A percentile compares a stretch with the other conserved stretches of the same genome.
Conservation (phyloP, 202 grass and related monocot genomes). For the Eragrostis tef region DNA sequence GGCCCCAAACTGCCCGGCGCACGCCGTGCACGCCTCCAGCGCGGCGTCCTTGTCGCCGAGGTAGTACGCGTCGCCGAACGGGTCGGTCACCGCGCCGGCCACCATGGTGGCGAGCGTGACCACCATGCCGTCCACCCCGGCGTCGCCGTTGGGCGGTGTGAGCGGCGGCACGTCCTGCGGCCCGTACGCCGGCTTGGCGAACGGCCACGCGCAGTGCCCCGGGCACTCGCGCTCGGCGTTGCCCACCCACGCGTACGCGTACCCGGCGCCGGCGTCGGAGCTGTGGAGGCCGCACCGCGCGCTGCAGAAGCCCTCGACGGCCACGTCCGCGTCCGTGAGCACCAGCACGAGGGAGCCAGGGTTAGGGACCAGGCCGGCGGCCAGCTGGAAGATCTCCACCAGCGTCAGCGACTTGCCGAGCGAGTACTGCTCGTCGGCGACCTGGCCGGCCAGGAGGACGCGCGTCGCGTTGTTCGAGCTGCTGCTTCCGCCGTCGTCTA, state of each 20-base stretch:
- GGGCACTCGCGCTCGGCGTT: constrained; percentile 50
- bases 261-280: constrained; percentile 32
- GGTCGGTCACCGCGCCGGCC: constrained; percentile 44
- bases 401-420: constrained; percentile 52
- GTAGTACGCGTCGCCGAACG: constrained; percentile 40
- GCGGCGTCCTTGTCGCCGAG: constrained; percentile 27
- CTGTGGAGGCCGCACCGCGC: constrained; percentile 54
- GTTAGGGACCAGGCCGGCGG: background rate
- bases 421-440: constrained; percentile 51
- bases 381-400: constrained; percentile 42
- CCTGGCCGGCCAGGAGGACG: constrained; percentile 16
- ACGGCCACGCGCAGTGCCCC: constrained; percentile 54
- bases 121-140: constrained; percentile 42
- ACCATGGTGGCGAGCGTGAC: constrained; percentile 35
- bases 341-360: constrained; percentile 49
- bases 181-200: constrained; percentile 38
- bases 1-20: constrained; percentile 29
- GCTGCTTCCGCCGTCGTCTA: too few species aligned
- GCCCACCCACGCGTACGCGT: constrained; percentile 52
- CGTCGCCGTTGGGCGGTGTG: constrained; percentile 41
- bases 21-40: constrained; percentile 39
- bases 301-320: constrained; percentile 68
- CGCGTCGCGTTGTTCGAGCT: constrained; percentile 16
- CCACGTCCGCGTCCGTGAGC: constrained; percentile 50
- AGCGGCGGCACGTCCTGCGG: constrained; percentile 25